These are phyloP conservation scores for Scalesia atractyloides DNA, from an alignment of 129 eudicot species.

Conservation along the genomic window DNA sequence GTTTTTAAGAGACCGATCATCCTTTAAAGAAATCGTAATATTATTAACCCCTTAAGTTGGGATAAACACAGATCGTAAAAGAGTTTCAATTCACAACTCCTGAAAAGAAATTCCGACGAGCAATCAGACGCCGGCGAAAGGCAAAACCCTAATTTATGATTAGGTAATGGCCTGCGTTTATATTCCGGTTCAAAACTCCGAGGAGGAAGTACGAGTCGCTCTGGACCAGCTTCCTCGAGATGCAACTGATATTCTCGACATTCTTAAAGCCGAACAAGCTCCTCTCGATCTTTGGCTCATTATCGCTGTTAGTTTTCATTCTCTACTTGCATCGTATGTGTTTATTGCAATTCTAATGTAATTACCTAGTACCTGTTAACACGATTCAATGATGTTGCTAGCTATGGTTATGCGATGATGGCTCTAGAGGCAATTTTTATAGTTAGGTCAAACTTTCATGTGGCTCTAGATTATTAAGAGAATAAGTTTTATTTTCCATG, in stretches of 20 bases:
- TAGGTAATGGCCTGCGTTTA: slow-evolving; percentile 79
- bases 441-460: slow-evolving; percentile 26
- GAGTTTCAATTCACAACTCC: too few relatives aligned
- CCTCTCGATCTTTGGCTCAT: slow-evolving; percentile 98
- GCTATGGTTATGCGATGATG: slow-evolving; percentile 4
- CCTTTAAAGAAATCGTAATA: slow-evolving; percentile 44
- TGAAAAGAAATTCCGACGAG: slow-evolving; percentile 4
- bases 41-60: too few relatives aligned
- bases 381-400: neutral
- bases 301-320: slow-evolving; percentile 65
- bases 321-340: neutral
- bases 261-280: slow-evolving; percentile 98
- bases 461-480: neutral
- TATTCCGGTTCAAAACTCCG: slow-evolving; percentile 93
- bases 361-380: too few relatives aligned
- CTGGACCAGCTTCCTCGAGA: slow-evolving; percentile 96
- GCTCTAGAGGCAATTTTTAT: slow-evolving; percentile 13
- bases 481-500: neutral
- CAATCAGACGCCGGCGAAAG: neutral
- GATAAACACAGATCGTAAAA: too few relatives aligned
- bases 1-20: too few relatives aligned
- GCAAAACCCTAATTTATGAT: slow-evolving; percentile 11
- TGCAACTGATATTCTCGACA: slow-evolving; percentile 95
- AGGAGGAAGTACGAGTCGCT: slow-evolving; percentile 92
- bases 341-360: too few relatives aligned